A percentile compares a stretch with the other conserved stretches of the same genome.
These are phyloP conservation scores for Ophiocordyceps polyrhachis-furcata DNA, from an alignment of 2,329 filamentous ascomycete genomes.

Conservation along the genomic window DNA sequence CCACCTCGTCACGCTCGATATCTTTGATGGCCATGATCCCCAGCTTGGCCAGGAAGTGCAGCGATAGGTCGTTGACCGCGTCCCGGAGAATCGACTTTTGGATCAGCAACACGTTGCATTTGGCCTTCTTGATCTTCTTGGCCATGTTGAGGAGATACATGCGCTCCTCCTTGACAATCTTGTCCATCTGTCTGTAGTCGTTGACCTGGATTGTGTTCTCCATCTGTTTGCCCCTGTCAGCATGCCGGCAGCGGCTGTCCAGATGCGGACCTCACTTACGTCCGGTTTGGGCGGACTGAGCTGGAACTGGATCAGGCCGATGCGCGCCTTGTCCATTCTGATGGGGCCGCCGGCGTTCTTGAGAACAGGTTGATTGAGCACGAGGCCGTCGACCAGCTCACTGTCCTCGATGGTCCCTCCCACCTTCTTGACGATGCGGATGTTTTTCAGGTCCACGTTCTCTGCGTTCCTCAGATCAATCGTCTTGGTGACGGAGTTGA, in stretches of 20 bases:
- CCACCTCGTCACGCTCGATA: conserved; percentile 94
- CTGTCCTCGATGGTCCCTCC: conserved; percentile 97
- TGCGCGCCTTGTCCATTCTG: conserved; percentile 92
- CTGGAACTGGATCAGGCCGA: conserved; percentile 96
- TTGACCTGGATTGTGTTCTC: conserved; percentile 99
- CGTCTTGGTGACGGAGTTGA: conserved; percentile 87
- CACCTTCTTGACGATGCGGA: conserved; percentile 92
- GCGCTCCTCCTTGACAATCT: conserved; percentile 98
- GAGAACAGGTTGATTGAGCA: conserved; percentile 79
- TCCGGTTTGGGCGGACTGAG: conserved; percentile 95
- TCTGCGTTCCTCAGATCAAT: conserved; percentile 92
- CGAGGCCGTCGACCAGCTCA: conserved; percentile 87
- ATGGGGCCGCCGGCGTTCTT: conserved; percentile 84
- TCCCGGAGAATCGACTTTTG: conserved; percentile 97
- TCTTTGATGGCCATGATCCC: conserved; percentile 94
- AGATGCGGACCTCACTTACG: conserved; percentile 28
- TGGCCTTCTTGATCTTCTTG: conserved; percentile 99
- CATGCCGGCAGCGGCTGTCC: not conserved
- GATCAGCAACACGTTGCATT: conserved; percentile 95
- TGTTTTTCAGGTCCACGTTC: conserved; percentile 92
- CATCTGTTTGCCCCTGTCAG: conserved; percentile 41
- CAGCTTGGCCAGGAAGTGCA: conserved; percentile 94
- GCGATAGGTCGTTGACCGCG: conserved; percentile 89
- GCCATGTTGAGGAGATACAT: conserved; percentile 96
- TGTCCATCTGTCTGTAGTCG: conserved; percentile 99